phyloP scores from a whole-genome alignment of 2,329 filamentous ascomycete genomes.

The Fusarium marasasianum region DNA sequence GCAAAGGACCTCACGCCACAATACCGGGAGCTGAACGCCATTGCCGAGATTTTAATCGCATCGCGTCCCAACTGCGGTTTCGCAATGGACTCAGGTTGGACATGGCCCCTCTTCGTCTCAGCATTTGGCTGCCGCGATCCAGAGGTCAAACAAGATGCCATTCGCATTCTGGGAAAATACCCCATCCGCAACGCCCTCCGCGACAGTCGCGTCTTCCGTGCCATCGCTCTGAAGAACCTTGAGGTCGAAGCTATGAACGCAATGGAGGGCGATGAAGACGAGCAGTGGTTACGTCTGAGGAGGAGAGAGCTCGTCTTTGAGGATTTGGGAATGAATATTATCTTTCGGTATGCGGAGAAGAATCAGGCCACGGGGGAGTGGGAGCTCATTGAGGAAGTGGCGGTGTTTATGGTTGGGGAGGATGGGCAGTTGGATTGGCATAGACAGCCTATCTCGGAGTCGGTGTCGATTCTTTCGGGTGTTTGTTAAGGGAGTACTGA shows the following conservation, averaged over 20 bases:
- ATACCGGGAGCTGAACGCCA: conserved; percentile 53
- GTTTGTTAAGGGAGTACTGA: conserved; percentile 21
- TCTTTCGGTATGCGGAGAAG: conserved; percentile 50
- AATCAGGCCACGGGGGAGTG: conserved; percentile 45
- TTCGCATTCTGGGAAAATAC: conserved; percentile 52
- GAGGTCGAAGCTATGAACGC: conserved; percentile 48
- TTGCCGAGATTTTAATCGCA: conserved; percentile 51
- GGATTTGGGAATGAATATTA: conserved; percentile 49
- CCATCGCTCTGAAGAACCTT: conserved; percentile 51
- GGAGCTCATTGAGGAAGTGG: conserved; percentile 52
- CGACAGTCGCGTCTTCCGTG: conserved; percentile 53
- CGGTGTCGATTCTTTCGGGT: conserved; percentile 39
- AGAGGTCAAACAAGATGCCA: conserved; percentile 51
- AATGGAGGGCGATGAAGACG: conserved; percentile 45
- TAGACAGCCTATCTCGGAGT: conserved; percentile 49
- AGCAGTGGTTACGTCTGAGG: conserved; percentile 53
- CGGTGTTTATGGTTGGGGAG: conserved; percentile 43
- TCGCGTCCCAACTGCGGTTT: conserved; percentile 52
- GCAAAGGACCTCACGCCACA: conserved; percentile 53
- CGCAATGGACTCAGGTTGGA: conserved; percentile 57
- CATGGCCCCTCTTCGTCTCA: conserved; percentile 55
- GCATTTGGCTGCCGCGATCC: conserved; percentile 54
- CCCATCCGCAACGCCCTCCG: conserved; percentile 56
- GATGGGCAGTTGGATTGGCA: conserved; percentile 49
- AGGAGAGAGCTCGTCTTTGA: conserved; percentile 52